These are phyloP conservation scores for Balansia obtecta DNA, from an alignment of 2,329 filamentous ascomycete genomes.

Conservation along the genomic window DNA sequence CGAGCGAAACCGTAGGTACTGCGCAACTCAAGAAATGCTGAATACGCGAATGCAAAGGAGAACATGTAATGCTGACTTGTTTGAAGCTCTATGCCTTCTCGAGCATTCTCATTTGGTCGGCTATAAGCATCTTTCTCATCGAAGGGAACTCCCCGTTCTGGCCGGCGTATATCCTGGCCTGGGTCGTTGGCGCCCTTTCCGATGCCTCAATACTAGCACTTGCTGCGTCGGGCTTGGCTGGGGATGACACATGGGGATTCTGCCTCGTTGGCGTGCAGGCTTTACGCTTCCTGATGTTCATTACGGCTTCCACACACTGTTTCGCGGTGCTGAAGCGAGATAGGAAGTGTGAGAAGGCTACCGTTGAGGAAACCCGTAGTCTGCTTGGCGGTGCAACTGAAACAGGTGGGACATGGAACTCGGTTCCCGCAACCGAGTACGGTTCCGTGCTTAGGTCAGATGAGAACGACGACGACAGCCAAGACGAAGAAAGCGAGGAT, in stretches of 20 bases:
- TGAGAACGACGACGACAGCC: conserved; percentile 9
- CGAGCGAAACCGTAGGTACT: conserved; percentile 1
- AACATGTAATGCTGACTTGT: not conserved
- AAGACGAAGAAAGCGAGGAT: conserved; percentile 10
- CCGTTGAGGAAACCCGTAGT: conserved; percentile 2
- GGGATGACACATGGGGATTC: not conserved
- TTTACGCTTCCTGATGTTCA: not conserved
- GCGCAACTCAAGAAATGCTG: not conserved
- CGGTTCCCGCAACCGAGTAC: conserved; percentile 1
- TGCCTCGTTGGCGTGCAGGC: not conserved
- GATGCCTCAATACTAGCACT: conserved; percentile 4
- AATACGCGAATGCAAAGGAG: not conserved
- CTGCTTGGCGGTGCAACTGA: not conserved
- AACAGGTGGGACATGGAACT: not conserved
- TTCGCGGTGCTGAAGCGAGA: conserved; percentile 1
- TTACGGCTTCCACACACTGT: not conserved
- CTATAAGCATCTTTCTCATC: conserved; percentile 5
- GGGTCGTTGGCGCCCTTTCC: conserved; percentile 4
- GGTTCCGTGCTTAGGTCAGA: conserved; percentile 10
- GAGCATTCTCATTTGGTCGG: conserved; percentile 5
- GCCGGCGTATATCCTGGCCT: conserved; percentile 7
- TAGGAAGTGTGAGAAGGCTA: not conserved
- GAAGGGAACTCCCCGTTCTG: conserved; percentile 6
- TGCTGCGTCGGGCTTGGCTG: not conserved
- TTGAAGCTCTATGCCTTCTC: conserved; percentile 4